Evolutionary conservation across 768 basidiomycete species (phyloP).

Genomic region (Trametopsis cervina): DNA sequence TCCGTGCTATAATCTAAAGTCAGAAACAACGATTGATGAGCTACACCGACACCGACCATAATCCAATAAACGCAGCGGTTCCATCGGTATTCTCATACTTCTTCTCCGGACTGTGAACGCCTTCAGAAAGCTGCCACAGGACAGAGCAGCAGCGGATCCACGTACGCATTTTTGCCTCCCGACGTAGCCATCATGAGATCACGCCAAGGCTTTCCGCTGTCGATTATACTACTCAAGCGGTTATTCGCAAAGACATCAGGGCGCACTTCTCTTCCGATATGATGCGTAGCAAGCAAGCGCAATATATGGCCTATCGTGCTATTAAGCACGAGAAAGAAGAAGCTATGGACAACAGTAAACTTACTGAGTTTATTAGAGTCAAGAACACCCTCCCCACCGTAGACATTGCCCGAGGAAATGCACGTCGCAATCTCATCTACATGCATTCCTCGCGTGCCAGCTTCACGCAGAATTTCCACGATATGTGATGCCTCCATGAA

Average conservation of each 20-base stretch:
- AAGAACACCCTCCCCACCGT: slow-evolving; percentile 31
- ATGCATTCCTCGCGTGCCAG: slow-evolving; percentile 47
- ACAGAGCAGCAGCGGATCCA: not conserved
- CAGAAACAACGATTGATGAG: not conserved
- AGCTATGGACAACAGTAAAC: slow-evolving; percentile 12
- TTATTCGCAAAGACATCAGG: slow-evolving; percentile 72
- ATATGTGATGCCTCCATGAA: slow-evolving; percentile 67
- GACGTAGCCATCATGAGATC: slow-evolving; percentile 30
- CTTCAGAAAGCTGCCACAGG: no score
- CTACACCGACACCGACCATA: slow-evolving; percentile 41
- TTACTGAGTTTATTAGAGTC: slow-evolving; percentile 45
- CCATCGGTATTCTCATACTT: slow-evolving; percentile 66
- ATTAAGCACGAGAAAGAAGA: not conserved
- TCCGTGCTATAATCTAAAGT: slow-evolving; percentile 44
- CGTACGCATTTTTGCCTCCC: slow-evolving; percentile 30
- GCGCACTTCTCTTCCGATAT: slow-evolving; percentile 60
- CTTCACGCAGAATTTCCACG: slow-evolving; percentile 62
- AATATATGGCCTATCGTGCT: slow-evolving; percentile 53
- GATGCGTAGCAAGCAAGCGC: slow-evolving; percentile 72
- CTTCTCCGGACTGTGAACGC: slow-evolving; percentile 43
- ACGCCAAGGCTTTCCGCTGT: slow-evolving; percentile 53
- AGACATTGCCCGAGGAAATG: slow-evolving; percentile 35
- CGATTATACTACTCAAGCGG: slow-evolving; percentile 60
- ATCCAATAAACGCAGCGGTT: slow-evolving; percentile 61
- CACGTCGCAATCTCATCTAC: slow-evolving; percentile 32